Base-by-base conservation (phyloP, 371 early-diverging fungal species). In the Thermomucor indicae-seudaticae region DNA sequence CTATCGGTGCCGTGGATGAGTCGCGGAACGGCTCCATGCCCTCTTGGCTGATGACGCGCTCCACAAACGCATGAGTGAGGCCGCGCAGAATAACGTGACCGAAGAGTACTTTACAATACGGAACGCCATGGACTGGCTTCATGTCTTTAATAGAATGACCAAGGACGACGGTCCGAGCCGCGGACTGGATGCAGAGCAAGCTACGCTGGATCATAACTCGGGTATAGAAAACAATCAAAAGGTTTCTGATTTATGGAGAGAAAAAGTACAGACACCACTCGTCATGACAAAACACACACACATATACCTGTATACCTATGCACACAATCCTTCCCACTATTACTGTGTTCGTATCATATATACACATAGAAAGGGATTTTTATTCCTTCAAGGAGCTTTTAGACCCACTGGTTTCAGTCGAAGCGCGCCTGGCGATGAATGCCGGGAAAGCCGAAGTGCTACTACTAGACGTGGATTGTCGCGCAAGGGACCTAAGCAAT, bases 41-140 rank as follows among this genome's bases (percentile, higher is more conserved):
- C 54, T 90, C 25, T 70, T 84, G 51, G 68, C 65, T 1, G 70
- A 85, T 47, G 39, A 46, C 17, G 60, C 64, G 12, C 58, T 80
- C 27, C 70, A 69, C 40, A 53, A 65, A 32, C 41, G 17, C 6
- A 70, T 80, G 75, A 66, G 70, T 46, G 27, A 52, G 24, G 57
- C 59, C 35, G 83, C 81, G 32, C 67, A 61, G 47, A 51, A 57
- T 20, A 60, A 56, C 31, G 61, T 79, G 12, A 74, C 71, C 24
- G 83, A 86, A 72, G 84, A 86, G 52, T 87, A 69, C 62, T 87
- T 84, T 53, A 88, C 88, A 6, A 70, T 80, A 0, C 81, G 78
- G 74, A 84, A 85, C 56, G 61, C 83, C 2, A 76, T 82, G 63
- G 77, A 84, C 32, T 86, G 86, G 86, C 70, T 85, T 27, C 79